These are phyloP conservation scores for Antrodiella citrinella DNA, from an alignment of 768 basidiomycete genomes.

Conservation along the genomic window DNA sequence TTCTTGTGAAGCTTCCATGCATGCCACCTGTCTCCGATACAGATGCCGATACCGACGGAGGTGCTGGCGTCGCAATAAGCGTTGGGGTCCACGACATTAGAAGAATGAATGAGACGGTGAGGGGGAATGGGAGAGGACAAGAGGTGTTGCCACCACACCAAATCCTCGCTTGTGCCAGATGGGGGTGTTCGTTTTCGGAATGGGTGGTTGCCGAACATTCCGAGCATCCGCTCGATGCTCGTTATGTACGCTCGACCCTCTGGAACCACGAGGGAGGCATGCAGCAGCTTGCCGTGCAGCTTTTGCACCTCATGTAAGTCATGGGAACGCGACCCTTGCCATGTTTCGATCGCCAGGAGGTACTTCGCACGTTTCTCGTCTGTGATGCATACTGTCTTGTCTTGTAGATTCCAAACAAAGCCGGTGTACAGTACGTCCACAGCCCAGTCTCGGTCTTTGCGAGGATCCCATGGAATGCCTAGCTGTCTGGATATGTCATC, in stretches of 20 bases:
- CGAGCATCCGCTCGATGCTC: slow-evolving; percentile 4
- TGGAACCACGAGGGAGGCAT: slow-evolving; percentile 9
- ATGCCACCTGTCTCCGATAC: slow-evolving; percentile 7
- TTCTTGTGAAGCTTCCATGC: slow-evolving; percentile 12
- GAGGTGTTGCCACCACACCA: neutral
- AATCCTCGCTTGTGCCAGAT: neutral
- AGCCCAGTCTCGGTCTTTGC: slow-evolving; percentile 13
- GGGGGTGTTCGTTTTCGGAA: neutral
- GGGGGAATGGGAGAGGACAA: neutral
- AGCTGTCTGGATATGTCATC: slow-evolving; percentile 10
- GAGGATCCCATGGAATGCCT: slow-evolving; percentile 16
- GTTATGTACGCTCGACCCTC: slow-evolving; percentile 7
- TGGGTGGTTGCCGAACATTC: neutral
- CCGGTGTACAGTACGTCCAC: slow-evolving; percentile 14
- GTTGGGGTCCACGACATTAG: neutral
- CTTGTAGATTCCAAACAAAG: slow-evolving; percentile 16
- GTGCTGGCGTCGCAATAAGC: slow-evolving; percentile 17
- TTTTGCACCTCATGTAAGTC: slow-evolving; percentile 6
- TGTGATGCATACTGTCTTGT: slow-evolving; percentile 3
- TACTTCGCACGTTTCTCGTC: slow-evolving; percentile 10
- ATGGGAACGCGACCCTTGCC: slow-evolving; percentile 3
- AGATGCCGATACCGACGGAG: slow-evolving; percentile 10
- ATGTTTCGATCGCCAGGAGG: slow-evolving; percentile 4
- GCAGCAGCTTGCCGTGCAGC: slow-evolving; percentile 14
- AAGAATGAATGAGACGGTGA: neutral